Base-by-base conservation (phyloP, 2,329 filamentous ascomycete genomes). In the Huntiella abstrusa region DNA sequence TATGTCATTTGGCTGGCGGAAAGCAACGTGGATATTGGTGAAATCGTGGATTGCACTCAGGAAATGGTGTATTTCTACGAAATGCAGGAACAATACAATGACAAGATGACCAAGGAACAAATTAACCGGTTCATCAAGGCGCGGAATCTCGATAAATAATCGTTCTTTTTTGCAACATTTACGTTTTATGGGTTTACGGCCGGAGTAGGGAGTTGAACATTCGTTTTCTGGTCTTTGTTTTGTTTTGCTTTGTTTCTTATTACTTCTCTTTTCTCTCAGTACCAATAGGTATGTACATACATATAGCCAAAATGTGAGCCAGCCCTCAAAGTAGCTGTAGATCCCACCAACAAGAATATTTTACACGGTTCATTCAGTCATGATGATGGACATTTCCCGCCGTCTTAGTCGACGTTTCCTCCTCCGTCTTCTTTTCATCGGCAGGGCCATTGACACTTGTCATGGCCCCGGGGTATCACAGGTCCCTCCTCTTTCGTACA, bases 41-140 rank as follows among this genome's bases (percentile, higher is more conserved):
- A 77, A 32, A 79, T 92, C 60, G 80, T 93, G 43, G 84, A 94
- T 60, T 85, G 82, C 56, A 88, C 83, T 0, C 87, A 95, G 62
- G 87, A 94, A 63, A 72, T 94, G 51, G 83, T 95, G 45, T 87
- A 83, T 3, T 73, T 94, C 52, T 94, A 94, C 58, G 83, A 92
- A 56, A 73, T 65, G 50, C 66, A 73, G 43, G 73, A 76, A 55
- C 66, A 72, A 53, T 75, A 74, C 53, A 73, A 74, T 51, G 73
- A 76, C 46, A 75, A 75, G 55, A 61, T 68, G 35, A 72, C 70
- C 2, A 59, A 68, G 43, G 73, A 76, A 55, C 69, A 74, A 54
- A 68, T 77, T 46, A 71, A 69, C 48, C 62, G 72, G 8, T 75
- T 75, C 51, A 64, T 77, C 55, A 76, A 75, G 56, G 72, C 71